phyloP scores from a whole-genome alignment of 495 filamentous ascomycete genomes.

The Beverwykella pulmonaria region DNA sequence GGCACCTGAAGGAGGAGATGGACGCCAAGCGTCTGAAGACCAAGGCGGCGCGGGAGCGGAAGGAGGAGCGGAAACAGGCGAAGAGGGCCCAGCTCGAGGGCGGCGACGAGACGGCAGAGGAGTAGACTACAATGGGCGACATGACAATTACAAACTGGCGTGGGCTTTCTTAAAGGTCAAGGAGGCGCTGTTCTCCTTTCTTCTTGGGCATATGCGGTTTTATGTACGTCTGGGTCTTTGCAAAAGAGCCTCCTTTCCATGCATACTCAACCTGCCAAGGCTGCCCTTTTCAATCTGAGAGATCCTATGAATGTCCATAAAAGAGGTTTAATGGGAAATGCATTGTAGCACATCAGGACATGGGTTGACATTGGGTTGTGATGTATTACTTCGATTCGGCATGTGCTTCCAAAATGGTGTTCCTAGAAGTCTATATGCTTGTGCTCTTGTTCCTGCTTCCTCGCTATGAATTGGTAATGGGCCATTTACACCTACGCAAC shows the following conservation, averaged over 20 bases:
- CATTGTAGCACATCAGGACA: constrained; percentile 10
- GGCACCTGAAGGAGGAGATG: constrained; percentile 96
- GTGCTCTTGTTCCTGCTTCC: too few species aligned
- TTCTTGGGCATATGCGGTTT: constrained; percentile 40
- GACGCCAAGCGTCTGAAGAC: constrained; percentile 99
- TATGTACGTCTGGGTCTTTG: constrained; percentile 41
- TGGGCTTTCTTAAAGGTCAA: constrained; percentile 37
- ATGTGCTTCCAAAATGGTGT: too few species aligned
- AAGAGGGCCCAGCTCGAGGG: constrained; percentile 85
- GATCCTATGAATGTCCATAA: constrained; percentile 31
- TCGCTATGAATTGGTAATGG: too few species aligned
- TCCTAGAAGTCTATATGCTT: too few species aligned
- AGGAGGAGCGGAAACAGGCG: constrained; percentile 78
- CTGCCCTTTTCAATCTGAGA: constrained; percentile 5
- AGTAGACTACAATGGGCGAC: constrained; percentile 35
- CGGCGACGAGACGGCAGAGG: constrained; percentile 57
- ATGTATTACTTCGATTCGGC: neutral
- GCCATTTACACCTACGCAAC: too few species aligned
- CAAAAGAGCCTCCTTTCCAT: constrained; percentile 33
- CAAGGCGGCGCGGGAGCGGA: constrained; percentile 98
- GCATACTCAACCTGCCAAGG: constrained; percentile 22
- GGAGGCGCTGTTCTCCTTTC: constrained; percentile 25
- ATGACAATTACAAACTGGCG: constrained; percentile 34
- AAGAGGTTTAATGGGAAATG: constrained; percentile 21
- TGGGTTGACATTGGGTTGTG: neutral